Evolutionary conservation across 1,284 basidiomycete species (phyloP), one percentile per base, ranked within the genome.

Genomic region (Tylopilus sp.): DNA sequence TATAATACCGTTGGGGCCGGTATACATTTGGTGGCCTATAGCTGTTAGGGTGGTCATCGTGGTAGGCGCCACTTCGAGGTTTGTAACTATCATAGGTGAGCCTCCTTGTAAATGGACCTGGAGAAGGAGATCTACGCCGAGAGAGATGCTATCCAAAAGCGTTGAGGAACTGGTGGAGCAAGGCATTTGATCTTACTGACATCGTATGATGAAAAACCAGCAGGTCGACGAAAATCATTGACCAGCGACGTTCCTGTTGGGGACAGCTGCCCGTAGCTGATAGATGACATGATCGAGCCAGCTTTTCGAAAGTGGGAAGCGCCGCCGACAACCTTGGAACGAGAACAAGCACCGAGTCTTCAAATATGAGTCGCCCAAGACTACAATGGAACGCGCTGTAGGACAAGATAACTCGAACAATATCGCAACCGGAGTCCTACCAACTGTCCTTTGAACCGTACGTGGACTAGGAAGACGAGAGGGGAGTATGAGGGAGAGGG

Each of bases 81-180:
- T 70, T 67, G 60, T 79, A 82, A 44, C 73, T 72, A 59, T 82
- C 77, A 55, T 77, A 80, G 28, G 73, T 59, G n/a, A 64, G 71
- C 52, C 72, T 66, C 52, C 77, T 71, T 46, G 72, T 14, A 21
- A 66, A 66, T 34, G 69, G 59, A 33, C 66, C 64, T 44, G 80
- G 77, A 44, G 78, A 77, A 46, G 72, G 72, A 46, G 71, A 75
- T 60, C 68, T 70, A 47, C 71, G 73, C 54, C 72, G 73, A 42
- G 65, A 37, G 52, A 64, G 56, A 72, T 76, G 59, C 76, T 73
- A 55, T 71, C 70, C 40, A 57, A 64, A 51, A 60, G 55, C 45
- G 63, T 56, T 63, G 54, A 65, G 57, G 59, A 31, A 50, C 48
- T 49, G 55, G 54, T 43, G 51, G 44, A 53, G 20, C 42, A 53